Base-by-base conservation (phyloP, 2,329 filamentous ascomycete genomes). In the Thelonectria blattea region DNA sequence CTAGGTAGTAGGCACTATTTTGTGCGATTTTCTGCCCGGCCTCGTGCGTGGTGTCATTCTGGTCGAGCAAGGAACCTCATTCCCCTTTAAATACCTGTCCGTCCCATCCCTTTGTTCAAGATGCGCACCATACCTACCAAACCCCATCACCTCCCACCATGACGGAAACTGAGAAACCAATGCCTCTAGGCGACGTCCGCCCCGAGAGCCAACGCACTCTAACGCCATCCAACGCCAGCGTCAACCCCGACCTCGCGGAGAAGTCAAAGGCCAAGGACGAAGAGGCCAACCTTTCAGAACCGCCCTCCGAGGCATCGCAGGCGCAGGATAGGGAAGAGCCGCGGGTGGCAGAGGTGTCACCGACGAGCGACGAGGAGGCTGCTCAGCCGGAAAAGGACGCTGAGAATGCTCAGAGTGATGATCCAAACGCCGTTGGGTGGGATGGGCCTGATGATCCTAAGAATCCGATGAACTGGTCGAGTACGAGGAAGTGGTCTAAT, bases 381-480 rank as follows among this genome's bases (percentile, higher is more conserved):
- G 48, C 51, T 45, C 14, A 10, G 3, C 17, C 34, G 10, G 30
- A 12, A 6, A 52, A 61, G 0, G 6, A 30, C 2, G 39, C 24
- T 9, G 43, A 22, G 12, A 20, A 42, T 18, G 22, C 30, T 2
- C 32, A 43, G n/a, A 50, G 3, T 6, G 34, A 41, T 10, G 66
- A 71, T 24, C 67, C 68, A 0, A 70, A 71, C 43, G 67, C 65
- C 5, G 56, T 71, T 20, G 61, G 60, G 0, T 71, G 69, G 69
- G 68, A 71, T 62, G 68, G 69, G 2, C 58, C 58, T 0, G 65
- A 71, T 17, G 87, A 89, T 66, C 80, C 80, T 6, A 76, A 81
- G 5, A 88, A 91, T 65, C 88, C 90, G 0, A 80, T 84, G 64
- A 90, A 90, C 66, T 91, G 89, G 88, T 74, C 84, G 0, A 71